A percentile compares a stretch with the other conserved stretches of the same genome.
Conservation (phyloP, 1,139 yeast genomes). For the Sugiyamaella novakii region DNA sequence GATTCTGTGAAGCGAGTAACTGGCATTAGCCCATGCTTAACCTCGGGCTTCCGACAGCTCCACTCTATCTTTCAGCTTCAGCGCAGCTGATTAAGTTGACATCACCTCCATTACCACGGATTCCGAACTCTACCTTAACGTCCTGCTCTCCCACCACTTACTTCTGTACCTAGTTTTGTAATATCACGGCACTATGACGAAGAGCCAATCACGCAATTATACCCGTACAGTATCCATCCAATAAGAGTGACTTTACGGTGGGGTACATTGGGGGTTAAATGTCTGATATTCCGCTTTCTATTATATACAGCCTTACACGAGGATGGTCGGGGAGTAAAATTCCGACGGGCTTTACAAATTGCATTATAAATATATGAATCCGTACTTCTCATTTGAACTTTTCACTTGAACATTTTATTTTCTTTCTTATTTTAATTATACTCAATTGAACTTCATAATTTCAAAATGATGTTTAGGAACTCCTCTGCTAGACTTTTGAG, state of each 20-base stretch:
- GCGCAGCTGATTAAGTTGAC: no score
- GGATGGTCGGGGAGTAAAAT: not conserved
- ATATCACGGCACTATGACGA: not conserved
- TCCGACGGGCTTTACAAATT: not conserved
- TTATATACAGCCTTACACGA: not conserved
- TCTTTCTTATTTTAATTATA: not conserved
- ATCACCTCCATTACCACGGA: no score
- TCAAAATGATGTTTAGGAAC: slow-evolving; percentile 12
- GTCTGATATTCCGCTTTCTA: no score
- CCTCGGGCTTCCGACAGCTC: no score
- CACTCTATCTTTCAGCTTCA: no score
- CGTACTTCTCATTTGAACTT: not conserved
- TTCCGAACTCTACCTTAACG: no score
- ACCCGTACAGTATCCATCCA: not conserved
- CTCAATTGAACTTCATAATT: not conserved
- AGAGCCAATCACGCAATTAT: slow-evolving; percentile 4
- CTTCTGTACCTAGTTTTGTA: no score
- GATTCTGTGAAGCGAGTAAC: no score
- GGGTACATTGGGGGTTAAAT: no score
- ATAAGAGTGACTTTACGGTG: not conserved
- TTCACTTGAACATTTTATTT: not conserved
- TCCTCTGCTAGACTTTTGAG: slow-evolving; percentile 14
- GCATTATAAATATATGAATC: not conserved
- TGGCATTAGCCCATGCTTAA: no score
- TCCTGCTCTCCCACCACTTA: no score